Percentiles rank a stretch among this genome's conserved stretches.
phyloP scores from a whole-genome alignment of 2,329 filamentous ascomycete species.

The Claviceps sp. region DNA sequence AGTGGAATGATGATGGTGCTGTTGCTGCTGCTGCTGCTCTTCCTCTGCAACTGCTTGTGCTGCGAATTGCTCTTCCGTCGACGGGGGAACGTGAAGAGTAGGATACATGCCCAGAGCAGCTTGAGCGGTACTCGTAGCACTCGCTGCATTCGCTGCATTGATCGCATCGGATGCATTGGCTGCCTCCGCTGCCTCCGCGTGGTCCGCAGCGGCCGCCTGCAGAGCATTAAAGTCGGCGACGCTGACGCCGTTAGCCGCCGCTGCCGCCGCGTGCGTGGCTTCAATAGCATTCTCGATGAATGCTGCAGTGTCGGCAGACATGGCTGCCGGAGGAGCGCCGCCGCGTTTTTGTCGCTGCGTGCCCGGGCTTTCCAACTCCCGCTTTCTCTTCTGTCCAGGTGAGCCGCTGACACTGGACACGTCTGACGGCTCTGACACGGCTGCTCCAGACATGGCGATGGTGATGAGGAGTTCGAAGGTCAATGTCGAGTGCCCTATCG shows the following conservation, averaged over 20 bases:
- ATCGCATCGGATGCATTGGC: constrained; percentile 13
- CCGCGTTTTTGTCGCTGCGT: constrained; percentile 37
- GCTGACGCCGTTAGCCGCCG: constrained; percentile 27
- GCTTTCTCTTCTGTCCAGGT: constrained; percentile 43
- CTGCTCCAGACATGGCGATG: constrained; percentile 32
- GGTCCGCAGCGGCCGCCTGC: constrained; percentile 34
- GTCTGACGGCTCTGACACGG: constrained; percentile 33
- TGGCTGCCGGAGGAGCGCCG: constrained; percentile 28
- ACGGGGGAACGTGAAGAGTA: constrained; percentile 42
- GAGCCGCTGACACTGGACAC: constrained; percentile 27
- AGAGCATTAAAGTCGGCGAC: constrained; percentile 44
- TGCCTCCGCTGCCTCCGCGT: constrained; percentile 22
- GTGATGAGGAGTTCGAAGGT: not conserved
- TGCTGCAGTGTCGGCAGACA: constrained; percentile 32
- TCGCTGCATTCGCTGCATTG: constrained; percentile 35
- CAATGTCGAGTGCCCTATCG: not conserved
- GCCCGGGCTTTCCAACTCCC: constrained; percentile 36
- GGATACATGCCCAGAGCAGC: constrained; percentile 48
- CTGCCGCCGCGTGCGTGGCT: constrained; percentile 23
- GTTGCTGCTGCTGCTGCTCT: constrained; percentile 4
- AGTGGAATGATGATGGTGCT: constrained; percentile 7
- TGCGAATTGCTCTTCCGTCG: constrained; percentile 47
- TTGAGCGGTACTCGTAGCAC: constrained; percentile 45
- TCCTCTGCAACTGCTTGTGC: constrained; percentile 30
- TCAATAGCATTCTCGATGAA: constrained; percentile 44